A percentile compares a stretch with the other conserved stretches of the same genome.
phyloP scores from a whole-genome alignment of 495 filamentous ascomycete genomes.

The Neurospora hispaniola region DNA sequence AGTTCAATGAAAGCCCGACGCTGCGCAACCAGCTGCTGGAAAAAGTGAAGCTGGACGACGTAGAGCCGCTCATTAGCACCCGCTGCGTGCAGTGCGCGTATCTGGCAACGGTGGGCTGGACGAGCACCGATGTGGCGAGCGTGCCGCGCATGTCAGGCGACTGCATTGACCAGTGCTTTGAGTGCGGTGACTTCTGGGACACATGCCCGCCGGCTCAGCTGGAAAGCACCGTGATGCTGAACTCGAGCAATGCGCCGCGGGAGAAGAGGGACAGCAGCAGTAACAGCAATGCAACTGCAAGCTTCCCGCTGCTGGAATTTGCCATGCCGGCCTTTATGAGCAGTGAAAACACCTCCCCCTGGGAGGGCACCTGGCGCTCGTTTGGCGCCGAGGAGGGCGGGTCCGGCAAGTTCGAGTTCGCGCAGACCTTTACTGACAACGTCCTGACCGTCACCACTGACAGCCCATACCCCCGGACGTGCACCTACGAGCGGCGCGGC shows the following conservation, averaged over 20 bases:
- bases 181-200: neutral
- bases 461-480: slow-evolving; percentile 1
- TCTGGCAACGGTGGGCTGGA: slow-evolving; percentile 1
- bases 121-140: neutral
- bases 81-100: slow-evolving; percentile 3
- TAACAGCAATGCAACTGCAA: neutral
- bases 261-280: neutral
- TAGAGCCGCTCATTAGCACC: slow-evolving; percentile 2
- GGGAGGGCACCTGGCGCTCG: slow-evolving; percentile 2
- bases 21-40: neutral
- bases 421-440: slow-evolving; percentile 1
- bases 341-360: neutral
- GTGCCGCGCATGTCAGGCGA: slow-evolving; percentile 1
- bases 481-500: neutral
- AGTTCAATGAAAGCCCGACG: neutral
- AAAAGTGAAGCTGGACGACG: neutral
- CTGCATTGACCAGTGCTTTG: slow-evolving; percentile 2
- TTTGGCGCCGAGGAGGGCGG: slow-evolving; percentile 2
- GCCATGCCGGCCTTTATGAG: neutral
- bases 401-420: slow-evolving; percentile 2
- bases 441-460: slow-evolving; percentile 1
- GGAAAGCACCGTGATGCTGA: neutral
- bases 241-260: neutral
- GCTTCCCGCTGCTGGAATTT: neutral
- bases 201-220: slow-evolving; percentile 2